Conservation (phyloP, 352 stramenopile genomes). For the Aphanomyces cochlioides region DNA sequence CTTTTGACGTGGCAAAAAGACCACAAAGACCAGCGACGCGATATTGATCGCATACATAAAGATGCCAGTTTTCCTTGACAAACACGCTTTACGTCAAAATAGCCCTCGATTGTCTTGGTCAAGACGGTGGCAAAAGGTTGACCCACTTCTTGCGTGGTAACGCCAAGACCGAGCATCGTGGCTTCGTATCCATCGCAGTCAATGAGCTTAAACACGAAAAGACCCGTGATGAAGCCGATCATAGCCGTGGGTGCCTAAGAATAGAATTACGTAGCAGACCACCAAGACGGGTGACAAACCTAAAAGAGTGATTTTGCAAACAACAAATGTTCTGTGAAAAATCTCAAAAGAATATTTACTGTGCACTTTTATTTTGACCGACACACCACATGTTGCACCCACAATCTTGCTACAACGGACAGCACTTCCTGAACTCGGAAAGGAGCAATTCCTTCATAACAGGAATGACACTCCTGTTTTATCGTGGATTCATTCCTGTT, state of each 20-base stretch:
- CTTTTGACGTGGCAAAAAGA: constrained; percentile 53
- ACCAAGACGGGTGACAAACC: too few relatives aligned
- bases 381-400: too few relatives aligned
- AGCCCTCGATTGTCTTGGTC: constrained; percentile 50
- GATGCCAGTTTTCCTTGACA: constrained; percentile 34
- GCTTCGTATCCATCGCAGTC: constrained; percentile 16
- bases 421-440: too few relatives aligned
- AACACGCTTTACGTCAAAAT: constrained; percentile 48
- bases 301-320: not conserved
- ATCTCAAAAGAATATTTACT: too few relatives aligned
- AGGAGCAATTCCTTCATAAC: too few relatives aligned
- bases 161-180: constrained; percentile 4
- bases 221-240: constrained; percentile 49
- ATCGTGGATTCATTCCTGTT: too few relatives aligned
- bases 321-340: constrained; percentile 1
- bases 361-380: too few relatives aligned
- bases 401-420: too few relatives aligned
- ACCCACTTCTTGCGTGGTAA: not conserved
- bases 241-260: constrained; percentile 43
- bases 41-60: constrained; percentile 59
- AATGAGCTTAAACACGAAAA: constrained; percentile 44
- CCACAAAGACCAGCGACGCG: constrained; percentile 44
- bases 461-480: too few relatives aligned
- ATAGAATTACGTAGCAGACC: too few relatives aligned
- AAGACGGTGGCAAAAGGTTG: constrained; percentile 31